Evolutionary conservation across 2,329 filamentous ascomycete genomes (phyloP).

Genomic region (Cordyceps tenuipes): DNA sequence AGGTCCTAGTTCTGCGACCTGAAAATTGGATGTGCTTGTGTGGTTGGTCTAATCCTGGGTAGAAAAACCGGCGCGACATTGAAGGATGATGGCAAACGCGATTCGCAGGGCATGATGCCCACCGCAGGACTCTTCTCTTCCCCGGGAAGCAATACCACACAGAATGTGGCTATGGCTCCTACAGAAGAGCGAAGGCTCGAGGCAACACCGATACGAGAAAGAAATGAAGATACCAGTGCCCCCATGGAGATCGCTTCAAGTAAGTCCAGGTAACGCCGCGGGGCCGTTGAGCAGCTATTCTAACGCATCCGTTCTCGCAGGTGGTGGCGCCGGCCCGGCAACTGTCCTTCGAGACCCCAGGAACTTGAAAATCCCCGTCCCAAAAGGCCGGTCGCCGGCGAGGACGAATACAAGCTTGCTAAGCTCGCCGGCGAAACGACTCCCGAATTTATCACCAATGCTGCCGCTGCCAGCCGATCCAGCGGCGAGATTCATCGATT

Average conservation of each 20-base stretch:
- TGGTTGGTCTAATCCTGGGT: constrained; percentile 10
- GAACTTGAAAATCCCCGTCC: constrained; percentile 25
- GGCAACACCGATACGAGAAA: constrained; percentile 14
- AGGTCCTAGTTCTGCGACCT: constrained; percentile 15
- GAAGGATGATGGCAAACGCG: constrained; percentile 68
- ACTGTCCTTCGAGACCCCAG: constrained; percentile 44
- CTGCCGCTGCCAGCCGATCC: constrained; percentile 29
- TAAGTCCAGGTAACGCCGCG: constrained; percentile 24
- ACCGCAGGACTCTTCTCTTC: constrained; percentile 85
- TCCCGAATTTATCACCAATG: constrained; percentile 46
- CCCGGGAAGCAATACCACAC: constrained; percentile 39
- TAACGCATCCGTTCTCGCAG: constrained; percentile 26
- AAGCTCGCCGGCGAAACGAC: constrained; percentile 46
- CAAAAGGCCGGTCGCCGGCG: constrained; percentile 48
- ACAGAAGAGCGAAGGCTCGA: not conserved
- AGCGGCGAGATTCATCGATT: constrained; percentile 44
- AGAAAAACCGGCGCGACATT: constrained; percentile 88
- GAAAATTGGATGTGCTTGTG: not conserved
- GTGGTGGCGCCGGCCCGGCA: constrained; percentile 43
- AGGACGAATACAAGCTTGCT: constrained; percentile 50
- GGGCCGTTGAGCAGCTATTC: not conserved
- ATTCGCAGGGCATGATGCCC: constrained; percentile 87
- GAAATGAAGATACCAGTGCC: constrained; percentile 27
- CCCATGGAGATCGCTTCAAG: constrained; percentile 47
- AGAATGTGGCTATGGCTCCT: not conserved